These are phyloP conservation scores for Dillenia turbinata DNA, from an alignment of 164 flowering plant genomes.

Conservation along the genomic window DNA sequence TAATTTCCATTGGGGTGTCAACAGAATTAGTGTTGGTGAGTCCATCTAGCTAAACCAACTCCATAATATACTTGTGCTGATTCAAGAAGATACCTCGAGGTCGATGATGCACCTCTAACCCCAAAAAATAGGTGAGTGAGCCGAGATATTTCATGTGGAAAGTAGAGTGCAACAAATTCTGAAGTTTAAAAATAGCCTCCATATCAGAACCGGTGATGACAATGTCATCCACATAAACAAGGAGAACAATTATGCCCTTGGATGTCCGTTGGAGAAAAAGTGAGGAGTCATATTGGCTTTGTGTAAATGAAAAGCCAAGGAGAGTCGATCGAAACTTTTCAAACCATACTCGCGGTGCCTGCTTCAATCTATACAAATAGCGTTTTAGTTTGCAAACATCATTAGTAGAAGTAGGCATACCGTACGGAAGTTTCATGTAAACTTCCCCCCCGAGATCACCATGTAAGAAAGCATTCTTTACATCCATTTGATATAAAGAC, in stretches of 20 bases:
- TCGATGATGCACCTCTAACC: not conserved
- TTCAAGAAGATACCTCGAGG: not conserved
- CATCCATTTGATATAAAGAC: not conserved
- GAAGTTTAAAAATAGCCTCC: not conserved
- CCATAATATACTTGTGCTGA: not conserved
- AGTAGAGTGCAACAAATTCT: not conserved
- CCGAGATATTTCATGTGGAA: not conserved
- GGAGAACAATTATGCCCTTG: not conserved
- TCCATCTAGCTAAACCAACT: not conserved
- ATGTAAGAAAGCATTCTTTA: slow-evolving; percentile 2
- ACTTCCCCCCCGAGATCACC: not conserved
- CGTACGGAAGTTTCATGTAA: not conserved
- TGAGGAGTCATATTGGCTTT: slow-evolving; percentile 1
- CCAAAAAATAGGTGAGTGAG: not conserved
- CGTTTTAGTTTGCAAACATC: not conserved
- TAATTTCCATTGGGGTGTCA: not conserved
- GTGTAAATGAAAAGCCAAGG: not conserved
- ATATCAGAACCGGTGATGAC: not conserved
- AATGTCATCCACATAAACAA: slow-evolving; percentile 6
- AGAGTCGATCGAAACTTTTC: slow-evolving; percentile 1
- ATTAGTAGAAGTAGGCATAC: not conserved
- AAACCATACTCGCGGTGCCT: not conserved
- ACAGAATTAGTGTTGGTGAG: not conserved
- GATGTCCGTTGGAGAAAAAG: slow-evolving; percentile 2
- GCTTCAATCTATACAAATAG: no score